A percentile compares a stretch with the other conserved stretches of the same genome.
Evolutionary conservation across 1,284 basidiomycete genomes (phyloP).

Genomic region (Puccinia triticina): DNA sequence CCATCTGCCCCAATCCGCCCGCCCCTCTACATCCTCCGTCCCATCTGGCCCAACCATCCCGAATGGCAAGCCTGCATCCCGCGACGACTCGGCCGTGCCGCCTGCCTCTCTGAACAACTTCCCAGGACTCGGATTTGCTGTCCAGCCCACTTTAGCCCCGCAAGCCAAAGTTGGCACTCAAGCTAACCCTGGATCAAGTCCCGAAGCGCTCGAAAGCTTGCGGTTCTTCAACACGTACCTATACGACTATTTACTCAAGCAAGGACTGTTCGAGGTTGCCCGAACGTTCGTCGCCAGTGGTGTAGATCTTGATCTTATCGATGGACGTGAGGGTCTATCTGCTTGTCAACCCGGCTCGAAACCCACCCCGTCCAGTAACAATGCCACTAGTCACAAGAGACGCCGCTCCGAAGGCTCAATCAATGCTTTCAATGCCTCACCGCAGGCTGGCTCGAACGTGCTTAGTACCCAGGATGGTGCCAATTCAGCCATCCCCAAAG

Average conservation of each 20-base stretch:
- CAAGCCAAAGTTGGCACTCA: not conserved
- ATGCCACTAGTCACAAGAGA: slow-evolving; percentile 25
- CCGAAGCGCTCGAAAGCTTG: not conserved
- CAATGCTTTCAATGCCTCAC: slow-evolving; percentile 14
- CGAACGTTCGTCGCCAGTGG: slow-evolving; percentile 39
- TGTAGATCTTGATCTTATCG: slow-evolving; percentile 41
- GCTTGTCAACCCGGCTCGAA: slow-evolving; percentile 8
- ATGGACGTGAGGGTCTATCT: not conserved
- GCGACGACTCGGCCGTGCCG: slow-evolving; percentile 18
- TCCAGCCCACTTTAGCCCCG: not conserved
- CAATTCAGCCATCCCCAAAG: slow-evolving; percentile 15
- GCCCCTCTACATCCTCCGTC: not conserved
- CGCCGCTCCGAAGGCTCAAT: slow-evolving; percentile 36
- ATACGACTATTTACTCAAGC: slow-evolving; percentile 50
- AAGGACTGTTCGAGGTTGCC: slow-evolving; percentile 48
- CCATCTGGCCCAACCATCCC: not conserved
- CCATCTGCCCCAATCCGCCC: not conserved
- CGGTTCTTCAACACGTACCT: slow-evolving; percentile 51
- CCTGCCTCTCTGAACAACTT: slow-evolving; percentile 30
- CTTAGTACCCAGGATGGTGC: slow-evolving; percentile 9
- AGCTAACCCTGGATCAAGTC: slow-evolving; percentile 5
- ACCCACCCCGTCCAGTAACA: not conserved
- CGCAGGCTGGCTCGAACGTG: slow-evolving; percentile 32
- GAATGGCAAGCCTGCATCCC: slow-evolving; percentile 21
- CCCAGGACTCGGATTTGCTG: slow-evolving; percentile 24